Evolutionary conservation across 495 filamentous ascomycete species (phyloP).

Genomic region (Neurospora sp.): DNA sequence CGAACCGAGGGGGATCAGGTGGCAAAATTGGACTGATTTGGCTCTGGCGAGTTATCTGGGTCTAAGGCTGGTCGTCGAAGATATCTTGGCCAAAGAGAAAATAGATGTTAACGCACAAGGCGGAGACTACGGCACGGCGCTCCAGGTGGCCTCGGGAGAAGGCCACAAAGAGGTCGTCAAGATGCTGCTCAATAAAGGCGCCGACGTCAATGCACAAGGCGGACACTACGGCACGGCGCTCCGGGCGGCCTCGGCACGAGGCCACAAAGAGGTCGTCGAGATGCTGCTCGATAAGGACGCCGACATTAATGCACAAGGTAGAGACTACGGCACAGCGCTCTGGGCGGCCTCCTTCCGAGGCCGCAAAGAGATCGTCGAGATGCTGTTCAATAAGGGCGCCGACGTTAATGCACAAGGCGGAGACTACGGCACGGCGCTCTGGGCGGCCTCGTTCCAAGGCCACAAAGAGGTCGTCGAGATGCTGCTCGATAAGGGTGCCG

Average conservation of each 20-base stretch:
- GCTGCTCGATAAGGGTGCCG: too few relatives aligned
- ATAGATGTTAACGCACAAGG: background rate
- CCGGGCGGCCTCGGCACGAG: background rate
- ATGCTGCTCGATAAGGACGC: background rate
- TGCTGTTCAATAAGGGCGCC: too few relatives aligned
- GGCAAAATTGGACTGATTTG: conserved; percentile 2
- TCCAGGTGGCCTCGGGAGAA: conserved; percentile 8
- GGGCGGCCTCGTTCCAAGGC: too few relatives aligned
- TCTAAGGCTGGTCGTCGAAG: background rate
- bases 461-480: too few relatives aligned
- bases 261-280: background rate
- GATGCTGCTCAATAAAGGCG: conserved; percentile 10
- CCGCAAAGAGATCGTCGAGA: too few relatives aligned
- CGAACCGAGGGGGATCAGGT: background rate
- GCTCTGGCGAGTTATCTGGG: conserved; percentile 5
- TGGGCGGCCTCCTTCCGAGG: too few relatives aligned
- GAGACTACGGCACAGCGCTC: too few relatives aligned
- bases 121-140: conserved; percentile 2
- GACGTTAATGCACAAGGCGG: too few relatives aligned
- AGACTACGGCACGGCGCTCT: too few relatives aligned
- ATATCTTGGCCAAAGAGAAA: background rate
- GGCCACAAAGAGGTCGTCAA: conserved; percentile 12
- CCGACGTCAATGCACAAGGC: conserved; percentile 10
- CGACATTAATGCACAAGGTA: too few relatives aligned
- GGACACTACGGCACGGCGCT: background rate